Evolutionary conservation across 345 rosid genomes (phyloP), one percentile per base, ranked within the genome.

Genomic region (Adansonia digitata): DNA sequence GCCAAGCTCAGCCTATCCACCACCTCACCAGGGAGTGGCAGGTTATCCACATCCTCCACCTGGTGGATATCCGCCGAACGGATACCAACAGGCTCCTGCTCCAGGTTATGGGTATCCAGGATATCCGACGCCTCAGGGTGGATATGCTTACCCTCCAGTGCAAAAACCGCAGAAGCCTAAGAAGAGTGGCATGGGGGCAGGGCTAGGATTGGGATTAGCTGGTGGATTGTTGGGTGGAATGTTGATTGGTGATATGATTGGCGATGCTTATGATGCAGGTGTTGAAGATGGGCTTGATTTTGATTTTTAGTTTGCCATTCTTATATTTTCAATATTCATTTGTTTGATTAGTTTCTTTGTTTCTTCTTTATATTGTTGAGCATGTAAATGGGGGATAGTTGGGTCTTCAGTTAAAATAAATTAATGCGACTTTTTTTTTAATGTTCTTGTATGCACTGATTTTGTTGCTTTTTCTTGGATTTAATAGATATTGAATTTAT

Each of bases 201-300:
- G 76, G 18, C 11, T 85, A 35, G 88, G 85, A 5, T 59, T 82
- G 49, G 77, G 77, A 13, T 20, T 85, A 52, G 84, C 80, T 2
- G 88, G 84, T 27, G 86, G 84, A 31, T 62, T 81, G 61, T 77
- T 85, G 65, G 88, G 86, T 12, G 84, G 88, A 22, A 52, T 80
- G 69, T 51, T 84, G 78, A 52, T 78, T 7, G 81, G 83, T 11
- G 85, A 78, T 37, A 77, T 79, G 85, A 72, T 79, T 3, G 79
- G 72, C 0, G 83, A 79, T 48, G 79, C 7, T 7, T 80, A 68
- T 0, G 73, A 64, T 0, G 77, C 62, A 1, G 70, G 53, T 0
- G 34, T 49, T n/a, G 79, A 75, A 5, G 77, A 60, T 29, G 79
- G 69, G 0, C 52, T 64, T 17, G 77, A 75, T 5, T 49, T 31